A percentile compares a stretch with the other conserved stretches of the same genome.
phyloP scores from a whole-genome alignment of 1,139 yeast species.

The Geotrichum klebahnii region DNA sequence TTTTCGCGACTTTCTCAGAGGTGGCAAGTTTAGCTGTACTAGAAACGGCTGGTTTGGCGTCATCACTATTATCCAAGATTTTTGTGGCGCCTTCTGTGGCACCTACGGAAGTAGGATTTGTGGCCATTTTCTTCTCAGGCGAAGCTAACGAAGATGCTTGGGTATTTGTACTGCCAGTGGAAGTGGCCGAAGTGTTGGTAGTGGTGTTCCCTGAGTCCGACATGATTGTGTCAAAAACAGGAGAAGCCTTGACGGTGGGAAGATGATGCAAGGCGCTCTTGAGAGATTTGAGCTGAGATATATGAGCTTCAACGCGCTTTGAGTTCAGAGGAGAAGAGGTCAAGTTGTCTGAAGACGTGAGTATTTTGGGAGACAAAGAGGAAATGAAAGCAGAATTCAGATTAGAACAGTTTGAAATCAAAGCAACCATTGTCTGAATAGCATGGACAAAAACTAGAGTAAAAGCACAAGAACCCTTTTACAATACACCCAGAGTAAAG shows the following conservation, averaged over 20 bases:
- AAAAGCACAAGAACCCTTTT: background rate
- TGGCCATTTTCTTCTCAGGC: background rate
- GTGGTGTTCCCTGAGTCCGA: constrained; percentile 4
- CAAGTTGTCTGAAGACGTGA: background rate
- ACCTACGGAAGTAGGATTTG: background rate
- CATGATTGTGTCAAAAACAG: background rate
- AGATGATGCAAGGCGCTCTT: background rate
- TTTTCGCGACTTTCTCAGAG: constrained; percentile 6
- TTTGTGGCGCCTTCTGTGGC: background rate
- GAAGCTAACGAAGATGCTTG: background rate
- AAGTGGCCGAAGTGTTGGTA: constrained; percentile 5
- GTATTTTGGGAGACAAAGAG: constrained; percentile 2
- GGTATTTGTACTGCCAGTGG: constrained; percentile 6
- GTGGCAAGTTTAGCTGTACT: background rate
- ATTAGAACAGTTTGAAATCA: background rate
- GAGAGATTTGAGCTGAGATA: background rate
- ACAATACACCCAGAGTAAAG: too few species aligned
- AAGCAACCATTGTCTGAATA: background rate
- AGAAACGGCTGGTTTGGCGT: background rate
- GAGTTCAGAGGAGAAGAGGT: background rate
- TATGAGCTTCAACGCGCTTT: background rate
- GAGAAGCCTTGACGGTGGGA: background rate
- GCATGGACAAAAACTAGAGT: background rate
- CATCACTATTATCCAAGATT: background rate
- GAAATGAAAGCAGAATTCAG: background rate